phyloP scores from a whole-genome alignment of 768 basidiomycete genomes.

The Ephemerocybe angulata region DNA sequence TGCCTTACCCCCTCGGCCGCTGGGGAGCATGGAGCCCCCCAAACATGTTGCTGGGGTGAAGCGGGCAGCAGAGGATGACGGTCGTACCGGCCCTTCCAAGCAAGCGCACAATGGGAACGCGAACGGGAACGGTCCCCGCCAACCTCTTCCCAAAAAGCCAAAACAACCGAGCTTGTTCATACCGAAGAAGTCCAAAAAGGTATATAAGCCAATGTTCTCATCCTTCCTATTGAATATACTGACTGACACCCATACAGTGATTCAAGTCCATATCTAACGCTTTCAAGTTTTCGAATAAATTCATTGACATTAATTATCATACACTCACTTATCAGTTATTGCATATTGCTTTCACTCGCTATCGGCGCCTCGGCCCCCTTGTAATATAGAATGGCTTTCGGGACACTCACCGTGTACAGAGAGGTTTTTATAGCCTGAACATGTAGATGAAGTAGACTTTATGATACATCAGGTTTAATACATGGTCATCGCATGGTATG shows the following conservation, averaged over 20 bases:
- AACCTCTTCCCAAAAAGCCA: slow-evolving; percentile 32
- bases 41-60: neutral
- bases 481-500: neutral
- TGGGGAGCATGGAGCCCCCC: neutral
- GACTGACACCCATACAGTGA: neutral
- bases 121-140: slow-evolving; percentile 3
- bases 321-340: slow-evolving; percentile 11
- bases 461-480: neutral
- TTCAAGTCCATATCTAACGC: neutral
- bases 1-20: slow-evolving; percentile 7
- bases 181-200: slow-evolving; percentile 43
- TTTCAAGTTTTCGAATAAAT: slow-evolving; percentile 2
- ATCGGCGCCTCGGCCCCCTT: neutral
- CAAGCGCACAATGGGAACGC: too few species aligned
- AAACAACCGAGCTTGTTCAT: slow-evolving; percentile 55
- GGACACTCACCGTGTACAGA: neutral
- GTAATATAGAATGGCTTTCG: slow-evolving; percentile 1
- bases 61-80: neutral
- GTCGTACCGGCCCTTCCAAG: slow-evolving; percentile 1
- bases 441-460: neutral
- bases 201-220: neutral
- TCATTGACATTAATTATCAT: too few species aligned
- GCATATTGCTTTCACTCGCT: slow-evolving; percentile 7
- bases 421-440: neutral
- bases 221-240: neutral